phyloP scores from a whole-genome alignment of 1,284 basidiomycete genomes.

The Austropuccinia psidii region DNA sequence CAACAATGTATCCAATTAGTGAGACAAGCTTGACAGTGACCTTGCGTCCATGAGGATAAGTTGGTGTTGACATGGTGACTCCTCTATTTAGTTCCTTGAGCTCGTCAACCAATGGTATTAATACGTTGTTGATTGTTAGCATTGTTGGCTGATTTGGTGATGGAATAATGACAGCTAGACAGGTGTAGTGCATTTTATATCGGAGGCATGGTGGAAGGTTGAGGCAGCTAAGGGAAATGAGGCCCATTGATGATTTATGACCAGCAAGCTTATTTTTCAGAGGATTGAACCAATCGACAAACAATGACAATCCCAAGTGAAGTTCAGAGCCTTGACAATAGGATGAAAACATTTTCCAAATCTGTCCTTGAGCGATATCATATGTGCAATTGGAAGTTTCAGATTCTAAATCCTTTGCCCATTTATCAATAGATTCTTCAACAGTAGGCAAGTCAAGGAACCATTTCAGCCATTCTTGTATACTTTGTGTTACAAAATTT shows the following conservation, averaged over 20 bases:
- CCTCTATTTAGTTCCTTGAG: background rate
- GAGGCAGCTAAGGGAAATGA: conserved; percentile 1
- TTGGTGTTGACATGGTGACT: background rate
- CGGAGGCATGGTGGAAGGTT: background rate
- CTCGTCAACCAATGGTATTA: background rate
- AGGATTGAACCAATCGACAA: conserved; percentile 13
- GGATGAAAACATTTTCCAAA: too few species aligned
- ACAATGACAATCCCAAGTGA: background rate
- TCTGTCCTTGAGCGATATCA: too few species aligned
- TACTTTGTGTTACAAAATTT: too few species aligned
- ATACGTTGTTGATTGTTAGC: background rate
- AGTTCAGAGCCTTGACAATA: too few species aligned
- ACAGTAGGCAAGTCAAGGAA: too few species aligned
- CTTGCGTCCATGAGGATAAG: background rate
- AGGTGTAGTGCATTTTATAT: background rate
- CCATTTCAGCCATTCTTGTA: too few species aligned
- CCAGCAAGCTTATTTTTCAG: background rate
- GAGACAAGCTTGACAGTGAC: background rate
- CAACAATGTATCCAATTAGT: conserved; percentile 5
- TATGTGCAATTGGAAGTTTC: too few species aligned
- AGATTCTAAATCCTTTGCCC: too few species aligned
- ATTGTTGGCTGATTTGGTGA: background rate
- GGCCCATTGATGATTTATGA: background rate
- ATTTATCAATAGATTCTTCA: too few species aligned
- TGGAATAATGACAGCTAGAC: background rate